phyloP scores from a whole-genome alignment of 805 yeast genomes.

The Saccharomycopsis guyanensis region DNA sequence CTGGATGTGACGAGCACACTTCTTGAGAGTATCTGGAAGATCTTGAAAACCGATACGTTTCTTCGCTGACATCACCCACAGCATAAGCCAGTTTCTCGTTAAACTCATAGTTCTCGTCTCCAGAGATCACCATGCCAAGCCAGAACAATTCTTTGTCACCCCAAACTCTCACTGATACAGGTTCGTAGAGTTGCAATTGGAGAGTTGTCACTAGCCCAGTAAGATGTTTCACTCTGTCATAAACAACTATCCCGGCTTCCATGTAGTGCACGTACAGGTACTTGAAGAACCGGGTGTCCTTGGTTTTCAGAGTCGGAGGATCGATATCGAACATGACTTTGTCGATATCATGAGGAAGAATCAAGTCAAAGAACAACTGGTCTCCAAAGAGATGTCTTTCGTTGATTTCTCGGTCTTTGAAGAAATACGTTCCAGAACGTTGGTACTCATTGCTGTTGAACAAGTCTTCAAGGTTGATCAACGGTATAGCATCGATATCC shows the following conservation, averaged over 20 bases:
- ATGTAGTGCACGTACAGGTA: conserved; percentile 30
- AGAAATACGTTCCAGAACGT: conserved; percentile 33
- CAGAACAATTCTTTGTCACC: conserved; percentile 66
- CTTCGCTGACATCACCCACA: conserved; percentile 32
- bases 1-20: conserved; percentile 56
- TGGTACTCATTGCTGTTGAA: conserved; percentile 29
- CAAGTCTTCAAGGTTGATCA: conserved; percentile 32
- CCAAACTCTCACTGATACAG: conserved; percentile 43
- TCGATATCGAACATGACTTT: conserved; percentile 31
- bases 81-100: conserved; percentile 48
- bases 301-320: conserved; percentile 29
- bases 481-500: conserved; percentile 45
- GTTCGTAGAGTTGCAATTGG: conserved; percentile 32
- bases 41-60: conserved; percentile 1
- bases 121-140: conserved; percentile 48
- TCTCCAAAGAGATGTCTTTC: conserved; percentile 24
- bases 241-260: conserved; percentile 39
- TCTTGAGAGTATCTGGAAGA: conserved; percentile 26
- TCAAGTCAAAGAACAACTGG: conserved; percentile 34
- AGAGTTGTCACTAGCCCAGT: conserved; percentile 39
- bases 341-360: conserved; percentile 37
- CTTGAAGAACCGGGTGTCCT: conserved; percentile 33
- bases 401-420: conserved; percentile 38
- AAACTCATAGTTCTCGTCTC: conserved; percentile 46
- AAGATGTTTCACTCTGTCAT: conserved; percentile 43